phyloP scores from a whole-genome alignment of 306 rosid species.

The Sechiopsis laciniata region DNA sequence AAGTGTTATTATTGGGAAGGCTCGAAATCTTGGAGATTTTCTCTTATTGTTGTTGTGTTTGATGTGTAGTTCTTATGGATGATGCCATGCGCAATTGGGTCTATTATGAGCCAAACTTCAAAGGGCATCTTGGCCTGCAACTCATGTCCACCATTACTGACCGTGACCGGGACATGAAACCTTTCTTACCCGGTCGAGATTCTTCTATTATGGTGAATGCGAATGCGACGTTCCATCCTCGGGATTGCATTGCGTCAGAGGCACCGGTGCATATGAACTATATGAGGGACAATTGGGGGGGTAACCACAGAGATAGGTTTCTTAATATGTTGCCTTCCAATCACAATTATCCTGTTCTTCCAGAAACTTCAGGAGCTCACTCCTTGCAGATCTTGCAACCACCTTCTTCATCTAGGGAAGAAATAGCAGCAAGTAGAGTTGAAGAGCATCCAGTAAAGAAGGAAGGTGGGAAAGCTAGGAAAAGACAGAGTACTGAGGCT shows the following conservation, averaged over 20 bases:
- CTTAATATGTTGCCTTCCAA: conserved; percentile 67
- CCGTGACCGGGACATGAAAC: conserved; percentile 73
- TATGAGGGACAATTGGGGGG: conserved; percentile 67
- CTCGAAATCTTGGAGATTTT: conserved; percentile 26
- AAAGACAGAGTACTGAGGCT: conserved; percentile 58
- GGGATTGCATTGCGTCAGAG: conserved; percentile 60
- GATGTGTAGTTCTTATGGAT: conserved; percentile 75
- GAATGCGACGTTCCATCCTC: conserved; percentile 55
- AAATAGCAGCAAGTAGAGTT: conserved; percentile 36
- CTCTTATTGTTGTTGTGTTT: conserved; percentile 28
- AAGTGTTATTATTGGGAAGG: conserved; percentile 16
- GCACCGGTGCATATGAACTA: conserved; percentile 54
- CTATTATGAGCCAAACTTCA: conserved; percentile 82
- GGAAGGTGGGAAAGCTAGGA: conserved; percentile 58
- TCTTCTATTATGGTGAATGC: conserved; percentile 48
- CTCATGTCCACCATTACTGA: conserved; percentile 85
- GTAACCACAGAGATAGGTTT: conserved; percentile 64
- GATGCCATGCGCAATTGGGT: conserved; percentile 99
- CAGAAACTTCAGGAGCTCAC: conserved; percentile 62
- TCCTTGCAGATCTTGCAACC: conserved; percentile 62
- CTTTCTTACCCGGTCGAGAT: conserved; percentile 71
- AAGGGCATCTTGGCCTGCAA: conserved; percentile 71
- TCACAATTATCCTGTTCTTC: conserved; percentile 59
- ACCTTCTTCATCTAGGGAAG: conserved; percentile 51
- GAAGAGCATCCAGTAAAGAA: conserved; percentile 57